Evolutionary conservation across 345 rosid species (phyloP), one percentile per base, ranked within the genome.

Genomic region (Hevea brasiliensis): DNA sequence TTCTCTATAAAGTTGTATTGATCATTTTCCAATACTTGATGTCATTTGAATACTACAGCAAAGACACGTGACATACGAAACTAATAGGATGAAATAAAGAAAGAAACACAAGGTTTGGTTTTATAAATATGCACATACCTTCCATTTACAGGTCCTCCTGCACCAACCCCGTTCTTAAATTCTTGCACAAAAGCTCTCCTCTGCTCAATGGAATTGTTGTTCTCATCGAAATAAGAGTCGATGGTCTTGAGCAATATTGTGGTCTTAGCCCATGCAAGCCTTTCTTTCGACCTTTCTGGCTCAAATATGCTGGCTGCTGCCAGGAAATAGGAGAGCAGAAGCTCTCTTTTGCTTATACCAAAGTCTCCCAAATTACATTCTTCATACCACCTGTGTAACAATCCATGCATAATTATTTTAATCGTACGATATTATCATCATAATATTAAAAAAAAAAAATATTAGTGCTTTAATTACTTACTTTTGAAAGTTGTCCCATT

Each of bases 251-350:
- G 74, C 77, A 96, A 61, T 24, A 84, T 65, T 5, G 84, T 60
- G 6, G 97, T 84, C 64, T 85, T 90, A 47, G 97, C 94, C 99
- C 99, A 96, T 8, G 87, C 89, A 15, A 96, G 81, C 45, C 99
- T 75, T 79, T 91, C 93, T 70, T 67, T 74, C 18, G 89, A 86
- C 81, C 90, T 83, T 64, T 93, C 94, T 21, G 86, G 87, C 68
- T 93, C 99, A 37, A 76, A 93, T 41, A 91, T 84, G 24, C 79
- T 93, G 32, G 98, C 90, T 23, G 93, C 84, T 13, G 98, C 96
- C 57, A 88, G 2, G 32, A 78, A 96, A 72, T 90, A 96, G 0
- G 88, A 77, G 3, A 76, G 48, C 1, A 91, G 87, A 32, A 96
- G 83, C 23, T 66, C 75, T 65, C 81, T 81, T 65, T 77, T 75